Conservation (phyloP, 495 filamentous ascomycete genomes). For the Neurospora tetrasperma region DNA sequence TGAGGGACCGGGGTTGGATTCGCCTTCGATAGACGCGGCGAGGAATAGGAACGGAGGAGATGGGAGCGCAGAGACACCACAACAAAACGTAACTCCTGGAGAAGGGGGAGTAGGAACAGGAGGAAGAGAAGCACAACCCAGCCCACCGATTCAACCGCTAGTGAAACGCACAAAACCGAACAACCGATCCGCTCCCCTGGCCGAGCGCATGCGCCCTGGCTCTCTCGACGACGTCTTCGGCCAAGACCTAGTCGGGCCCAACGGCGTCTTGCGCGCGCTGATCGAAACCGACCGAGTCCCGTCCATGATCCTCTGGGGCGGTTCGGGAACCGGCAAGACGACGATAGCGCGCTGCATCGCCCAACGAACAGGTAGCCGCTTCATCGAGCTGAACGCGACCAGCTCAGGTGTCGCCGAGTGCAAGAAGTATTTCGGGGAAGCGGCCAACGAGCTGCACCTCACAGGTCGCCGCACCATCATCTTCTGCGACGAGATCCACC, state of each 20-base stretch:
- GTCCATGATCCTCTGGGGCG: slow-evolving; percentile 93
- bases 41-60: slow-evolving; percentile 4
- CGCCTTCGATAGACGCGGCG: slow-evolving; percentile 15
- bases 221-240: slow-evolving; percentile 80
- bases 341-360: slow-evolving; percentile 93
- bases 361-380: slow-evolving; percentile 66
- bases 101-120: background rate
- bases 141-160: slow-evolving; percentile 18
- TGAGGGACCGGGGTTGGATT: slow-evolving; percentile 26
- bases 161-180: slow-evolving; percentile 50
- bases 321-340: slow-evolving; percentile 88
- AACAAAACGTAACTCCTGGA: slow-evolving; percentile 1
- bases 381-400: slow-evolving; percentile 94
- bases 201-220: slow-evolving; percentile 85
- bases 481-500: slow-evolving; percentile 96
- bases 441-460: slow-evolving; percentile 67
- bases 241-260: slow-evolving; percentile 79
- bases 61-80: slow-evolving; percentile 2
- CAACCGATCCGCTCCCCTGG: slow-evolving; percentile 68
- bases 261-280: slow-evolving; percentile 77
- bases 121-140: slow-evolving; percentile 15
- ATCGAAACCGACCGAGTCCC: slow-evolving; percentile 82
- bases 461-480: slow-evolving; percentile 89
- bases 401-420: slow-evolving; percentile 81
- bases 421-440: slow-evolving; percentile 88